Evolutionary conservation across 1,284 basidiomycete species (phyloP).

Genomic region (Ustilago tritici): DNA sequence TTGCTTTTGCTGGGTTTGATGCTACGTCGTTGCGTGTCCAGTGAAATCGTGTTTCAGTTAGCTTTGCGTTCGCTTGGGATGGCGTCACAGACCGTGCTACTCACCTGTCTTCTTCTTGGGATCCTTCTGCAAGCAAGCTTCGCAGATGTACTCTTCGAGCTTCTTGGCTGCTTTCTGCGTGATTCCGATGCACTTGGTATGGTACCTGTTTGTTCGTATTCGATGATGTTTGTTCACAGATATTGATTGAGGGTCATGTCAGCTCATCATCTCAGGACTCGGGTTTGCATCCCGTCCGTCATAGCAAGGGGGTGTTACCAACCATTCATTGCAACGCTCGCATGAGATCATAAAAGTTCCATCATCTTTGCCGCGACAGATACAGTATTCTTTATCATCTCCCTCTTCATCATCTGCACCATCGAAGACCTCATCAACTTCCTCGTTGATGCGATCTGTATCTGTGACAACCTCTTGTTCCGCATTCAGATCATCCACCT

Average conservation of each 20-base stretch:
- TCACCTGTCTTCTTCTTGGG: conserved; percentile 34
- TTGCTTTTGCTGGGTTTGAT: conserved; percentile 21
- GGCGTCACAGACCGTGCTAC: conserved; percentile 15
- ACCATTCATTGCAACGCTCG: conserved; percentile 66
- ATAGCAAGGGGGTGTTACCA: conserved; percentile 24
- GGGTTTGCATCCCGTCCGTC: background rate
- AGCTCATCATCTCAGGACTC: conserved; percentile 10
- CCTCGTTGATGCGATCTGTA: conserved; percentile 21
- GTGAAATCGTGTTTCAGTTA: background rate
- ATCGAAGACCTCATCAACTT: conserved; percentile 30
- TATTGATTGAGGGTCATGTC: background rate
- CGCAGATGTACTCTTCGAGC: conserved; percentile 62
- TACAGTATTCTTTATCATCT: conserved; percentile 59
- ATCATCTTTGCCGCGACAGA: conserved; percentile 64
- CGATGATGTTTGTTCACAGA: background rate
- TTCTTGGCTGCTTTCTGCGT: conserved; percentile 58
- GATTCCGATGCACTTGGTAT: conserved; percentile 64
- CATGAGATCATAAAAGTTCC: conserved; percentile 67
- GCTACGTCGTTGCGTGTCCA: background rate
- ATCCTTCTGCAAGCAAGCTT: conserved; percentile 37
- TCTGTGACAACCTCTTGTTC: conserved; percentile 6
- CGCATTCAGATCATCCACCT: conserved; percentile 26
- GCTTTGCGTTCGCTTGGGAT: background rate
- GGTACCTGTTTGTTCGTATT: conserved; percentile 49
- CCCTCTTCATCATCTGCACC: conserved; percentile 26